These are phyloP conservation scores for Babesia divergens DNA, from an alignment of 169 alveolate species.

Conservation along the genomic window DNA sequence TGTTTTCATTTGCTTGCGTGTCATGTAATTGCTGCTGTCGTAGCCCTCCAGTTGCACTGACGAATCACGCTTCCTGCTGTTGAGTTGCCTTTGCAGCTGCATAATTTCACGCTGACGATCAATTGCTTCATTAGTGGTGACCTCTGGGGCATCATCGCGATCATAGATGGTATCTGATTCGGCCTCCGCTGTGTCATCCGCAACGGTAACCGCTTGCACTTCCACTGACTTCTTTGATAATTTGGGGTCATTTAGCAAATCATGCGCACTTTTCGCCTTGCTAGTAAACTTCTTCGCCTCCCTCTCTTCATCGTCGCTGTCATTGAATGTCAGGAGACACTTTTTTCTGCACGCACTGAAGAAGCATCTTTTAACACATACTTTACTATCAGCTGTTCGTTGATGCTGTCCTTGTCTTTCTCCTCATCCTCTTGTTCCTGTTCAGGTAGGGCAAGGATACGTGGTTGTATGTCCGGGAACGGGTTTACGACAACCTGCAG, in stretches of 20 bases:
- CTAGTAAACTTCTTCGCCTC: neutral
- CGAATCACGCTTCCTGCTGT: neutral
- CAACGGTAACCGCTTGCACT: neutral
- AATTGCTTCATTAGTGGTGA: neutral
- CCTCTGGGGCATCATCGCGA: slow-evolving; percentile 8
- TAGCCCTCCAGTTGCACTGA: slow-evolving; percentile 1
- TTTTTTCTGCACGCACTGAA: slow-evolving; percentile 48
- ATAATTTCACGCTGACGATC: slow-evolving; percentile 16
- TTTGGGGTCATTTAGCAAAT: slow-evolving; percentile 38
- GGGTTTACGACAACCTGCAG: slow-evolving; percentile 70
- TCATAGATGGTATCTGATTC: neutral
- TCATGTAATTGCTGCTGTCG: slow-evolving; percentile 24
- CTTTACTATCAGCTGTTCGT: neutral
- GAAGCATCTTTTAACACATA: neutral
- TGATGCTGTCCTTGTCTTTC: neutral
- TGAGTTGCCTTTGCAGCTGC: slow-evolving; percentile 4
- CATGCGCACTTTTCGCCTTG: slow-evolving; percentile 60
- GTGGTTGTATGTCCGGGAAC: slow-evolving; percentile 71
- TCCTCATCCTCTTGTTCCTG: slow-evolving; percentile 28
- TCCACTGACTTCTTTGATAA: slow-evolving; percentile 20
- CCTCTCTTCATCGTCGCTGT: slow-evolving; percentile 12
- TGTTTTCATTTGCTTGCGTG: slow-evolving; percentile 23
- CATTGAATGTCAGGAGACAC: slow-evolving; percentile 63
- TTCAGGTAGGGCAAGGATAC: slow-evolving; percentile 25
- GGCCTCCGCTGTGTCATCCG: neutral